Evolutionary conservation across 2,329 filamentous ascomycete genomes (phyloP), one percentile per base, ranked within the genome.

Genomic region (Harringtonia aguacate): DNA sequence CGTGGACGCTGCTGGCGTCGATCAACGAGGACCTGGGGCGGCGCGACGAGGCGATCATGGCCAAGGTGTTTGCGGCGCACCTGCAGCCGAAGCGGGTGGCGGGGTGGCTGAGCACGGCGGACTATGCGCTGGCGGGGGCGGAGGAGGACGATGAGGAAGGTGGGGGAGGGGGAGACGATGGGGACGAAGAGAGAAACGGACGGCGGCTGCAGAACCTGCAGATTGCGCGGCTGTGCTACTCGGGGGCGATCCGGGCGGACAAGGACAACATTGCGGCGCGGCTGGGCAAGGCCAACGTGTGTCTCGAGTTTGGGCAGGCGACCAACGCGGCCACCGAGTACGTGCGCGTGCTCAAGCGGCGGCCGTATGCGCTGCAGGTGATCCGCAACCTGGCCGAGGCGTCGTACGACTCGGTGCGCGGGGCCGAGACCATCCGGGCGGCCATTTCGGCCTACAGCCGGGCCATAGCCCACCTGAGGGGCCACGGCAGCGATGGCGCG

Each of bases 11-110:
- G 13, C 59, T 84, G 37, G 70, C 75, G 0, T 72, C 75, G 4
- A 75, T 82, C 43, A 77, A 77, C 52, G 66, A 73, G 46, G 78
- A 82, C 55, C 68, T 74, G 46, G 74, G 75, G 2, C 69, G 79
- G 38, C 61, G 66, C 21, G 67, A 73, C 47, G 71, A 76, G 48
- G 74, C 77, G 8, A 63, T 81, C 41, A 73, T 72, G 50, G 73
- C 77, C 36, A 70, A 74, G 61, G 68, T 81, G 31, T 75, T 76
- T 51, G 77, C 78, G 36, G 77, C 78, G 12, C 75, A 80, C 55
- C 64, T 82, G 41, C 69, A 75, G 42, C 77, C 77, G 8, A 81
- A 78, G 51, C 68, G 80, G 53, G 66, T 75, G 12, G 58, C 67
- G 2, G 69, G 71, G 8, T 84, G 79, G 80, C 61, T 81, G 29